Evolutionary conservation across 1,284 basidiomycete species (phyloP), one percentile per base, ranked within the genome.

Genomic region (Cerioporus squamosus): DNA sequence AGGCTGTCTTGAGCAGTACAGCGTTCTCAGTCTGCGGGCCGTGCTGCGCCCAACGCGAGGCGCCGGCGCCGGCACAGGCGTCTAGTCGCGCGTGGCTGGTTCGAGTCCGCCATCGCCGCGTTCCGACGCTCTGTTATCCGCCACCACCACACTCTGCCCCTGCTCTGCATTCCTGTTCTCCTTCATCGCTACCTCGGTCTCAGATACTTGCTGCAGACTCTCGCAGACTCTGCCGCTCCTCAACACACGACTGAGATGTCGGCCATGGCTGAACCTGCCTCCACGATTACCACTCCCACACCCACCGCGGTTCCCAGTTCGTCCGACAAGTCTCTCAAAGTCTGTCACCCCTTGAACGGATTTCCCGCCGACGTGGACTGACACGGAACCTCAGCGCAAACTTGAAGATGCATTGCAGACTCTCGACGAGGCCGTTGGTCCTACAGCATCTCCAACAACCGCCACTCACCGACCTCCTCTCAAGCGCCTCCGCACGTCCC

Each of bases 391-490:
- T 22, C 66, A 91, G 87, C 82, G 89, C 55, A 91, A 91, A 72
- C 80, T 91, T 43, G 84, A 88, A 59, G 89, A 91, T 73, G 89
- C 86, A 24, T 81, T 91, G 53, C 82, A 84, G 48, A 80, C 73
- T 50, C 70, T 91, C 45, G 89, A 91, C 64, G 81, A 77, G 52
- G 87, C 83, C 18, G 80, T 87, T 17, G 74, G 73, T 6, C 67
- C 77, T 9, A 59, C 64, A 10, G 55, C 74, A 9, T 71, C 75
- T 53, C 79, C 80, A 7, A 74, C 80, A 24, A 45, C 76, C 15
- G 51, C 65, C 26, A 55, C 74, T 12, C 72, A 75, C 51, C 80
- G 81, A 6, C 75, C 80, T 22, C 79, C 80, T 17, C 67, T 77
- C 3, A 91, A 90, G 70, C 79, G 78, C 58, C 70, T 75, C 10